A percentile compares a stretch with the other conserved stretches of the same genome.
These are phyloP conservation scores for Starmerella asiatica DNA, from an alignment of 805 yeast species.

Conservation along the genomic window DNA sequence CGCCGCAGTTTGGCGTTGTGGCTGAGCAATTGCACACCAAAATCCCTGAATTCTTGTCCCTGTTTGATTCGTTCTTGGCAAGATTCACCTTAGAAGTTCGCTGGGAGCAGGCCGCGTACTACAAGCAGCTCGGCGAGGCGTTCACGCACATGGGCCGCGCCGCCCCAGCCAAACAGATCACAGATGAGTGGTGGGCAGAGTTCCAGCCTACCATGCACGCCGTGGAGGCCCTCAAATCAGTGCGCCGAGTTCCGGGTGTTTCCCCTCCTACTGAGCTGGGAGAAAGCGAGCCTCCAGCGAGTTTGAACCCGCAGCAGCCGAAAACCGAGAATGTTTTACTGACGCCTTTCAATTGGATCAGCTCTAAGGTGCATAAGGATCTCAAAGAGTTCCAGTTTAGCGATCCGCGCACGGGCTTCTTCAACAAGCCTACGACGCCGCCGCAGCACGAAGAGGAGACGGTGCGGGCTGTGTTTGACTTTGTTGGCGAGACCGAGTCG, in stretches of 20 bases:
- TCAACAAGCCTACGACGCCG: constrained; percentile 11
- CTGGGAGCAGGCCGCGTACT: constrained; percentile 12
- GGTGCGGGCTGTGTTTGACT: constrained; percentile 27
- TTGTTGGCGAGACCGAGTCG: constrained; percentile 28
- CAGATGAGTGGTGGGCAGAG: constrained; percentile 10
- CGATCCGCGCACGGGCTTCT: constrained; percentile 14
- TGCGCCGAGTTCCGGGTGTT: constrained; percentile 6
- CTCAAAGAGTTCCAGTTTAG: constrained; percentile 9
- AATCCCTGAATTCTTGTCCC: constrained; percentile 13
- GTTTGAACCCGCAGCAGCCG: not conserved
- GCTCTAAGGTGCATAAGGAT: constrained; percentile 7
- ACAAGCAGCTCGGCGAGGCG: constrained; percentile 20
- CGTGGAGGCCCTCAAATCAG: constrained; percentile 17
- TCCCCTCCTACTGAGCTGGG: not conserved
- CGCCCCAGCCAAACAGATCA: constrained; percentile 8
- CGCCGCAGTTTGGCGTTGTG: constrained; percentile 4
- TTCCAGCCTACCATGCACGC: constrained; percentile 19
- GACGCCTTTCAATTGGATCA: constrained; percentile 11
- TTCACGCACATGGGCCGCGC: constrained; percentile 21
- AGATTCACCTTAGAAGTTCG: constrained; percentile 15
- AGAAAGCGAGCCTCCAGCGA: not conserved
- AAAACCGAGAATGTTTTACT: constrained; percentile 6
- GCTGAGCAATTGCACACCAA: constrained; percentile 1
- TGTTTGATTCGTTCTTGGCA: constrained; percentile 16
- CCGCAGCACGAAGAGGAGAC: constrained; percentile 13